Evolutionary conservation across 2,329 filamentous ascomycete species (phyloP).

Genomic region (Thielaviopsis musarum): DNA sequence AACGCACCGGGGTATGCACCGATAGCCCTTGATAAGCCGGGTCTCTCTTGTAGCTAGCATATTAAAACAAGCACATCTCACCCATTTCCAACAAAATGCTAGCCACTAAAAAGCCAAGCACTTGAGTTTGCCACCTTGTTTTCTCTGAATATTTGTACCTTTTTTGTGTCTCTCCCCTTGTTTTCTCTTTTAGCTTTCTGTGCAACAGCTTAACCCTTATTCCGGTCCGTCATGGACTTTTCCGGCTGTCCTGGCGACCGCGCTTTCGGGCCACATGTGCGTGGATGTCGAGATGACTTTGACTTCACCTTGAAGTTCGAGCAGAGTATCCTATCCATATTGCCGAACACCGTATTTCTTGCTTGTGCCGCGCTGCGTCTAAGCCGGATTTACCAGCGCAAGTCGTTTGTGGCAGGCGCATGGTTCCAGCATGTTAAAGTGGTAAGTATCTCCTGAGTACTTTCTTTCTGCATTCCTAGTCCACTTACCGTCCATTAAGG

Average conservation of each 20-base stretch:
- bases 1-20: not conserved
- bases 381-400: constrained; percentile 18
- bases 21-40: no score
- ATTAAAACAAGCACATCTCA: not conserved
- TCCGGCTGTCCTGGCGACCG: constrained; percentile 21
- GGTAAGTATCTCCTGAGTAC: constrained; percentile 14
- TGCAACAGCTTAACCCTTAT: not conserved
- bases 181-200: not conserved
- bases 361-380: constrained; percentile 20
- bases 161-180: not conserved
- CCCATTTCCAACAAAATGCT: not conserved
- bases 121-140: not conserved
- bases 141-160: not conserved
- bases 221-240: not conserved
- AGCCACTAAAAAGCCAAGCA: not conserved
- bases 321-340: constrained; percentile 27
- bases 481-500: not conserved
- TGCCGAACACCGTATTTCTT: constrained; percentile 25
- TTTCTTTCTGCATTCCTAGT: not conserved
- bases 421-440: constrained; percentile 20
- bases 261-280: constrained; percentile 27
- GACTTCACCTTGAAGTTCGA: constrained; percentile 35
- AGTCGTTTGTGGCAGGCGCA: constrained; percentile 20
- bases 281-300: constrained; percentile 30
- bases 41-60: not conserved